These are phyloP conservation scores for Ottelia alismoides DNA, from an alignment of 106 monocot genomes.

Conservation along the genomic window DNA sequence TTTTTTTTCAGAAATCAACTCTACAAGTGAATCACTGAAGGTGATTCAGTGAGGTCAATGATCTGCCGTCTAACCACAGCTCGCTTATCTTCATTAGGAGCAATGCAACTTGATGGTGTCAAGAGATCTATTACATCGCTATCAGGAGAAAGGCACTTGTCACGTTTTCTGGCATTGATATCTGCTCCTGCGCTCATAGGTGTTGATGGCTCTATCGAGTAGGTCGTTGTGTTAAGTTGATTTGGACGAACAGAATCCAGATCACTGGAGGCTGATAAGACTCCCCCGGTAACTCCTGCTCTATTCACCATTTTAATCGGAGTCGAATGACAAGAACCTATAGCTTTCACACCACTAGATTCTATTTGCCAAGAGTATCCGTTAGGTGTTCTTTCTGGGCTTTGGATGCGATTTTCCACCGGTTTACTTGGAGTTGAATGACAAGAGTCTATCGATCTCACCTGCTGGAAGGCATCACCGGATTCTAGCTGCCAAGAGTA, in stretches of 20 bases:
- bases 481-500: not conserved
- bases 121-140: slow-evolving; percentile 41
- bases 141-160: slow-evolving; percentile 17
- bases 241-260: no score
- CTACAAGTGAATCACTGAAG: slow-evolving; percentile 40
- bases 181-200: slow-evolving; percentile 6
- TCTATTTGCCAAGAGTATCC: no score
- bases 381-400: no score
- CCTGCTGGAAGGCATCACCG: not conserved
- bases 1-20: not conserved
- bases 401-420: no score
- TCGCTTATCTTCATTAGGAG: slow-evolving; percentile 10
- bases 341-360: no score
- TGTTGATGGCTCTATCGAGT: slow-evolving; percentile 8
- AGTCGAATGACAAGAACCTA: no score
- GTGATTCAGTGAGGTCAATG: slow-evolving; percentile 76
- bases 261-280: no score
- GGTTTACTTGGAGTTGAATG: no score
- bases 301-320: no score
- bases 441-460: no score
- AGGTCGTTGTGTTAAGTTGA: no score
- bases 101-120: slow-evolving; percentile 35
- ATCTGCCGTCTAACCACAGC: slow-evolving; percentile 9
- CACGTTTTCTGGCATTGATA: not conserved
- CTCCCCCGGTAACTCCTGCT: no score